These are phyloP conservation scores for Diutina neorugosa DNA, from an alignment of 1,139 yeast species.

Conservation along the genomic window DNA sequence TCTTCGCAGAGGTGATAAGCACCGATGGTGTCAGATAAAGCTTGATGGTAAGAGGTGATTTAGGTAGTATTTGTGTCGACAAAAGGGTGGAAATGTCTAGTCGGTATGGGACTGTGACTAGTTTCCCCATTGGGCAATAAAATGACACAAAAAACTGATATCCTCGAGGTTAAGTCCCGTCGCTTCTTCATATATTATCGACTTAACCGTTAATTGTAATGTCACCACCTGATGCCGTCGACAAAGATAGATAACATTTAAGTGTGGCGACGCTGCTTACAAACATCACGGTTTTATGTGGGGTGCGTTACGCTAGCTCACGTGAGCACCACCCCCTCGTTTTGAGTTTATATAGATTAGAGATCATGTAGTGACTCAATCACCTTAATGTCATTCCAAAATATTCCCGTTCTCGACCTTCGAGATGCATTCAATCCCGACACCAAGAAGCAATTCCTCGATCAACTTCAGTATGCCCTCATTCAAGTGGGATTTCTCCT, in stretches of 20 bases:
- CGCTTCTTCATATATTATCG: too few species aligned
- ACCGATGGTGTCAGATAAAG: too few species aligned
- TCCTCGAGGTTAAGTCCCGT: background rate
- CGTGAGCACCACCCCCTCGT: background rate
- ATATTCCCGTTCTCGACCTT: slow-evolving; percentile 27
- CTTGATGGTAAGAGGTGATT: background rate
- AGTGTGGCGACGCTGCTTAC: background rate
- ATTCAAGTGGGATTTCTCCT: slow-evolving; percentile 53
- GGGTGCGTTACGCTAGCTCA: background rate
- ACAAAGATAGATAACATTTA: too few species aligned
- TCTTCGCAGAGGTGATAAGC: background rate
- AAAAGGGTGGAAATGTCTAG: background rate
- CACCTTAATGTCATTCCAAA: background rate
- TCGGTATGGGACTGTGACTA: background rate
- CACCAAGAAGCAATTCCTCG: slow-evolving; percentile 32
- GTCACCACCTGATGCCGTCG: too few species aligned
- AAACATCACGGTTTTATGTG: background rate
- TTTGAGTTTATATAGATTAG: background rate
- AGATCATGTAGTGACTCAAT: background rate
- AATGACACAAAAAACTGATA: background rate
- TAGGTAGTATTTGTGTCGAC: background rate
- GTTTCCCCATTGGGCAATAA: background rate
- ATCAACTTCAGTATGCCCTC: slow-evolving; percentile 38
- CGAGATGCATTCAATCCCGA: slow-evolving; percentile 20
- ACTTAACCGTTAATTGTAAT: too few species aligned